Conservation (phyloP, 371 early-diverging fungal species). For the Mucor lusitanicus region DNA sequence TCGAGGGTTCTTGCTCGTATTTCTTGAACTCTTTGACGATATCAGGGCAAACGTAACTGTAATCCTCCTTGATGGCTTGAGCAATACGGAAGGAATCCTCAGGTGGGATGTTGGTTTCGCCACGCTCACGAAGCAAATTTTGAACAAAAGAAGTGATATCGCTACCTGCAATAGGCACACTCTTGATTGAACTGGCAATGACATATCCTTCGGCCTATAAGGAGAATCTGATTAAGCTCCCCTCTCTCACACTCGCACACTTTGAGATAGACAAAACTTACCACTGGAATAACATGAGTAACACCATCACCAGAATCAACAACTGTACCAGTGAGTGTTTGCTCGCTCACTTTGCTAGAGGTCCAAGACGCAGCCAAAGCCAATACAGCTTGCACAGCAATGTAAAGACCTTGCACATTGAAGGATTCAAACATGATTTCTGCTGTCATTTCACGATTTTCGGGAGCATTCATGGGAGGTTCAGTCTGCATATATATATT, state of each 20-base stretch:
- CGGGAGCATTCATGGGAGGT: conserved; percentile 90
- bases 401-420: conserved; percentile 87
- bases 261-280: conserved; percentile 34
- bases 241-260: background rate
- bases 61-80: conserved; percentile 93
- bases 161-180: conserved; percentile 97
- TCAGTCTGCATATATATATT: conserved; percentile 63
- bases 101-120: conserved; percentile 92
- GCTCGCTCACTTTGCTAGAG: conserved; percentile 72
- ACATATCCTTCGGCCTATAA: conserved; percentile 97
- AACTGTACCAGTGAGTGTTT: conserved; percentile 95
- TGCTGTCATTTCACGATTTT: conserved; percentile 92
- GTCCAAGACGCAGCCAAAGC: conserved; percentile 92
- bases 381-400: conserved; percentile 93
- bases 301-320: conserved; percentile 98
- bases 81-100: conserved; percentile 95
- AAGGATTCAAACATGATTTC: conserved; percentile 94
- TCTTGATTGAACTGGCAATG: conserved; percentile 95
- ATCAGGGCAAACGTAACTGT: conserved; percentile 95
- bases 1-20: conserved; percentile 87
- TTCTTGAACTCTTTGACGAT: conserved; percentile 96
- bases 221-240: background rate
- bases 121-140: conserved; percentile 93
- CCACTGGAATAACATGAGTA: conserved; percentile 98
- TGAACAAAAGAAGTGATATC: conserved; percentile 97